Base-by-base conservation (phyloP, 768 basidiomycete species). In the Boletus rubescentipes region DNA sequence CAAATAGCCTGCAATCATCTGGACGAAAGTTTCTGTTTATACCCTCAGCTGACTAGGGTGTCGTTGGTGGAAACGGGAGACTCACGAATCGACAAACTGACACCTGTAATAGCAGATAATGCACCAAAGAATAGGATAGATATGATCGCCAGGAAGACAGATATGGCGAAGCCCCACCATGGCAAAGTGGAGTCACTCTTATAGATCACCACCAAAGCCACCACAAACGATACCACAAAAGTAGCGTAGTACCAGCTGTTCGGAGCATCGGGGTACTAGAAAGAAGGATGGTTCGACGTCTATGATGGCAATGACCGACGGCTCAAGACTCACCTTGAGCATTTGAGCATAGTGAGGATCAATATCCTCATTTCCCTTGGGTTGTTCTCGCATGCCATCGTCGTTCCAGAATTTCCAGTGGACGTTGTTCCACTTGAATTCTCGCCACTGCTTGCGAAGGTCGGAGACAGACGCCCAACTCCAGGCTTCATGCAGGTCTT, bases 271-370 rank as follows among this genome's bases (percentile, higher is more conserved):
- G 66, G 61, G 49, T 75, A 75, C 72, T 73, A 31, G 2, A 36
- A 31, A 2, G 1, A 9, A n/a, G 10, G 29, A 10, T 35, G 5
- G 10, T 21, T 49, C 39, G 6, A 23, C 7, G 9, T 40, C n/a
- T 15, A 15, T n/a, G 1, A 23, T 26, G 12, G 21, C 14, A 73
- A 73, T 11, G 65, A 66, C 12, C 40, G 7, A 26, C 21, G 5
- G 7, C 14, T 9, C 3, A 3, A 21, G 0, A 9, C 54, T 73
- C 45, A 71, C 73, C 31, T 71, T 64, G 41, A 57, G 56, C 82
- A 85, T 85, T 65, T 82, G 77, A n/a, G 69, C 70, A 23, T 79
- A 77, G 65, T 85, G 84, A 32, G 80, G 77, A 54, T 85, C 83
- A 30, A 79, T 63, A 20, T 75, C 72, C 18, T 76, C 71, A 43